Conservation (phyloP, 139 green algal genomes). For the Picocystis salinarum region DNA sequence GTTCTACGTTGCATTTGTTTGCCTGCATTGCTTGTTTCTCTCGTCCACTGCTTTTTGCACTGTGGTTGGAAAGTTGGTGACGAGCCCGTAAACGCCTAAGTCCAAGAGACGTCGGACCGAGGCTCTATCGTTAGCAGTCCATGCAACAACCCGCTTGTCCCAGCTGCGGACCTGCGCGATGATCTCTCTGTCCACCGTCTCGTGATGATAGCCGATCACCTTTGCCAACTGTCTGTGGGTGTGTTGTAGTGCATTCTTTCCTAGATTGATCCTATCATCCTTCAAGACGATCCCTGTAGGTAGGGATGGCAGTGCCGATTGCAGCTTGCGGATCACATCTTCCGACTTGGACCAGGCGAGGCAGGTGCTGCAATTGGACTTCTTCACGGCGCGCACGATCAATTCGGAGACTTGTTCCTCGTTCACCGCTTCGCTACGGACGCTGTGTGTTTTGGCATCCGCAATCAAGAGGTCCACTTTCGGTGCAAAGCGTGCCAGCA, state of each 20-base stretch:
- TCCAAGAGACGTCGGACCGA: conserved; percentile 15
- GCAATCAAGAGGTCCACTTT: not conserved
- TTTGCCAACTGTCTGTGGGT: not conserved
- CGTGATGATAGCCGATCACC: conserved; percentile 6
- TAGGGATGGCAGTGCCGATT: conserved; percentile 9
- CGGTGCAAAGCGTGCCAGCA: conserved; percentile 6
- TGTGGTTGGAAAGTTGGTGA: conserved; percentile 26
- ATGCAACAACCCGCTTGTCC: conserved; percentile 20
- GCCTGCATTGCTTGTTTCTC: too few species aligned
- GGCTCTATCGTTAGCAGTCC: conserved; percentile 27
- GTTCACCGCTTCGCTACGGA: not conserved
- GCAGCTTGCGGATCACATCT: conserved; percentile 12
- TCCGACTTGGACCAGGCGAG: conserved; percentile 37
- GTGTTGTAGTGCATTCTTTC: not conserved
- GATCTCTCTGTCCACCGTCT: not conserved
- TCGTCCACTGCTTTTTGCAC: conserved; percentile 17
- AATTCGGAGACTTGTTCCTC: not conserved
- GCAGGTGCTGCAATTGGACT: conserved; percentile 21
- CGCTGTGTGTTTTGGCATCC: not conserved
- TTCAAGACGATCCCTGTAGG: conserved; percentile 23
- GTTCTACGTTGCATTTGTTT: too few species aligned
- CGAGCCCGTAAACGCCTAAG: conserved; percentile 26
- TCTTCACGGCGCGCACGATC: not conserved
- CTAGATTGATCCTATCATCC: conserved; percentile 17
- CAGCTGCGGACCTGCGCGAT: conserved; percentile 4